Percentiles rank a stretch among this genome's conserved stretches.
Evolutionary conservation across 108 stramenopile species (phyloP).

Genomic region (Cyclotella sp.): DNA sequence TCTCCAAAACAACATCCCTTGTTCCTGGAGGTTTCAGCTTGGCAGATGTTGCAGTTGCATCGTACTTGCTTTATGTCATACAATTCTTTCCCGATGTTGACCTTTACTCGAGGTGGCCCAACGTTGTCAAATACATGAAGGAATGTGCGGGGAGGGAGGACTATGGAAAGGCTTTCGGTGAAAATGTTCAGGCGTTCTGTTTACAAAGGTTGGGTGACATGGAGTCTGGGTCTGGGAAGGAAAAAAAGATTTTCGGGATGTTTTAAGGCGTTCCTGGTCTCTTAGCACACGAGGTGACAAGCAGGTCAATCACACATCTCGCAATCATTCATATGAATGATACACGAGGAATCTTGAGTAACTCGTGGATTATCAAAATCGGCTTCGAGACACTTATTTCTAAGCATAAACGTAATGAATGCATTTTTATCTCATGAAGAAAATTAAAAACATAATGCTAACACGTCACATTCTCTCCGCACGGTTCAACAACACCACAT

Average conservation of each 20-base stretch:
- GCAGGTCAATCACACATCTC: too few relatives aligned
- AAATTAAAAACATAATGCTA: not conserved
- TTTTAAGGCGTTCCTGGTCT: conserved; percentile 43
- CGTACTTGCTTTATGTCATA: conserved; percentile 85
- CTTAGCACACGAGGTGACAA: too few relatives aligned
- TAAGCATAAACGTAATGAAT: conserved; percentile 1
- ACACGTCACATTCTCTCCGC: not conserved
- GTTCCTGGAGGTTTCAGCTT: conserved; percentile 69
- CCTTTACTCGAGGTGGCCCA: conserved; percentile 70
- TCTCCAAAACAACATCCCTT: conserved; percentile 57
- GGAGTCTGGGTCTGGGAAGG: conserved; percentile 27
- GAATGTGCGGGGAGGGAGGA: conserved; percentile 67
- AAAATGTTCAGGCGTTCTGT: conserved; percentile 58
- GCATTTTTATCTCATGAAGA: conserved; percentile 1
- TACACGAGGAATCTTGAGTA: too few relatives aligned
- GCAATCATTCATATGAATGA: not conserved
- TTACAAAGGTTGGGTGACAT: conserved; percentile 57
- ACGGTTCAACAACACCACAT: not conserved
- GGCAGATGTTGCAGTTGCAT: conserved; percentile 87
- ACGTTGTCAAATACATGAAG: conserved; percentile 81
- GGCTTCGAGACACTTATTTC: too few relatives aligned
- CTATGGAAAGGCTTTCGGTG: conserved; percentile 84
- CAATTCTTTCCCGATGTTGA: conserved; percentile 85
- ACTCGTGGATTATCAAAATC: too few relatives aligned
- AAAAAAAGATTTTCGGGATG: conserved; percentile 79